Base-by-base conservation (phyloP, 345 rosid species). In the Arabidopsis suecica region DNA sequence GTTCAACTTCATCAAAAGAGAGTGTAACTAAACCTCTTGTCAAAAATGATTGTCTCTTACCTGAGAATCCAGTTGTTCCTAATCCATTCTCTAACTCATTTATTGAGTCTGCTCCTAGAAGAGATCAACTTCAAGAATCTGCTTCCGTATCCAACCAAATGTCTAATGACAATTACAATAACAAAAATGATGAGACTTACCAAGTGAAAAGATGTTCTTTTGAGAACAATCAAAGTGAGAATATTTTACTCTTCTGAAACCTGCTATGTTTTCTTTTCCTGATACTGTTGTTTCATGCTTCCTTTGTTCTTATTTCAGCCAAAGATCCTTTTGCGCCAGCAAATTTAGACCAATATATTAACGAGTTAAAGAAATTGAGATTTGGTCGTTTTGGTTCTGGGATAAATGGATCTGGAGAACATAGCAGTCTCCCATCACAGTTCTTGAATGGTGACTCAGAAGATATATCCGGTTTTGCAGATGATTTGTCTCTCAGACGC, bases 381-480 rank as follows among this genome's bases (percentile, higher is more conserved):
- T 86, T 90, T 80, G 94, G 91, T 51, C 84, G 89, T 72, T 88
- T 86, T 77, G 94, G 92, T 77, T 56, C 51, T 68, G 62, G 5
- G 32, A 53, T 50, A 9, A 61, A 22, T n/a, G 71, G 33, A 11
- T 53, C 34, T 49, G 62, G 61, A 34, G 7, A 53, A 37, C n/a
- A 22, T 38, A 56, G 40, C 7, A 56, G 86, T 57, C 81, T 77
- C 73, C 75, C 83, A 59, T 77, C 89, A 45, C 76, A 62, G 78
- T 72, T 85, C 16, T 50, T 82, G 65, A 84, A 84, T 73, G 71
- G 71, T 80, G 82, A 83, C 81, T 76, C 65, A 37, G 25, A 57
- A 57, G 22, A 7, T 4, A 56, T 7, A 32, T 38, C 68, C 2
- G 53, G 7, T 3, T 14, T 54, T 63, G 74, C 82, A 91, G 91